A percentile compares a stretch with the other conserved stretches of the same genome.
Evolutionary conservation across 345 rosid species (phyloP).

Genomic region (Streptanthus diversifolius): DNA sequence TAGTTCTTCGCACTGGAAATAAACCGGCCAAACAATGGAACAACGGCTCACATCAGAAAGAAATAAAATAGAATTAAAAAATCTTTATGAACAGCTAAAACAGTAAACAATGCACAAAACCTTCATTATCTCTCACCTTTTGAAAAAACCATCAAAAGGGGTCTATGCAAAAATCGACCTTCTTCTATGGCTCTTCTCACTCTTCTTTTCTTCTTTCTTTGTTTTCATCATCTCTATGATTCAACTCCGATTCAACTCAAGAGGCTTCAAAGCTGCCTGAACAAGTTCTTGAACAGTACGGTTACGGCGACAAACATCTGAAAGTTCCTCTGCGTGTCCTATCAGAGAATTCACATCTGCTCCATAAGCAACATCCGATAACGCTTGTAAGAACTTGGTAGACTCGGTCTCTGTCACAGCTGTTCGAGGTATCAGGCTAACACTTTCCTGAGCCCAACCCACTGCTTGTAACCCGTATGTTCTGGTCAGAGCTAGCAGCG

Average conservation of each 20-base stretch:
- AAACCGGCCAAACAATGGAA: constrained; percentile 33
- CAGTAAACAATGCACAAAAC: constrained; percentile 21
- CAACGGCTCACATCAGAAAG: constrained; percentile 26
- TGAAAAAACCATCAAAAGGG: constrained; percentile 28
- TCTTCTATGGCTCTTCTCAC: constrained; percentile 17
- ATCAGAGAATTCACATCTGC: constrained; percentile 56
- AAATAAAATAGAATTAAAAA: background rate
- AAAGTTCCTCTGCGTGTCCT: constrained; percentile 73
- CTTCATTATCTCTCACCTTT: constrained; percentile 22
- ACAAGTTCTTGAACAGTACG: constrained; percentile 91
- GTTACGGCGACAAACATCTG: constrained; percentile 92
- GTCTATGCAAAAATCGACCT: constrained; percentile 51
- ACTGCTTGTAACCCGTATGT: constrained; percentile 57
- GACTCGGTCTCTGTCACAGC: constrained; percentile 77
- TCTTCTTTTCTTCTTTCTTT: constrained; percentile 9
- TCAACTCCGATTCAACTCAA: constrained; percentile 57
- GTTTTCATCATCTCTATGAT: constrained; percentile 39
- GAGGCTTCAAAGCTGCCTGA: constrained; percentile 85
- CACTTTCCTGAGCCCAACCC: constrained; percentile 74
- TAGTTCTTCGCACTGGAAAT: constrained; percentile 11
- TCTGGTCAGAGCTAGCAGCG: constrained; percentile 69
- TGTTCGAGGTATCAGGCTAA: constrained; percentile 68
- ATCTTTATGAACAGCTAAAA: constrained; percentile 21
- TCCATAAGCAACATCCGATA: constrained; percentile 76
- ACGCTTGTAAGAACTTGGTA: constrained; percentile 58